phyloP scores from a whole-genome alignment of 345 rosid genomes.

The Viola odorata region DNA sequence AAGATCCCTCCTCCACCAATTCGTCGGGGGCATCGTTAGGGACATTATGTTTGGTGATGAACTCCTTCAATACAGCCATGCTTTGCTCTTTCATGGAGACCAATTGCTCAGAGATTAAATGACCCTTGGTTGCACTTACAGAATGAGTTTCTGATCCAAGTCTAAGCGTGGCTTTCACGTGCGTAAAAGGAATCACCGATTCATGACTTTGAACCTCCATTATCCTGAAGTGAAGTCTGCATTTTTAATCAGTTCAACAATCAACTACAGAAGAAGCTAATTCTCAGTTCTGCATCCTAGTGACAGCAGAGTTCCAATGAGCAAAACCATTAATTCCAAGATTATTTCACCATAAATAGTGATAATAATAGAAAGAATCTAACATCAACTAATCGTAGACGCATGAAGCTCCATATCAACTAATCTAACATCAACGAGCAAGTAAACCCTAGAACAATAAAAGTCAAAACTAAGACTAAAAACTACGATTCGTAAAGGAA shows the following conservation, averaged over 20 bases:
- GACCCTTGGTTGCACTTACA: conserved; percentile 33
- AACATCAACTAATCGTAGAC: no score
- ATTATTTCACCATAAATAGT: no score
- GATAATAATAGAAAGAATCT: no score
- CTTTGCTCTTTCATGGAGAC: conserved; percentile 69
- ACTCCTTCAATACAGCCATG: conserved; percentile 70
- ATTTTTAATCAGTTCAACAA: conserved; percentile 1
- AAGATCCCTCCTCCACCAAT: conserved; percentile 42
- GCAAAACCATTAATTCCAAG: no score
- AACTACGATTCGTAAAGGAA: no score
- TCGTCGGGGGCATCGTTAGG: conserved; percentile 74
- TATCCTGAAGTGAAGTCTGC: neutral
- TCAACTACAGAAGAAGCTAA: neutral
- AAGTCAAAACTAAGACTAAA: no score
- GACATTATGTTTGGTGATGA: conserved; percentile 77
- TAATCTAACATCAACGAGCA: no score
- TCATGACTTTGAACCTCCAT: conserved; percentile 49
- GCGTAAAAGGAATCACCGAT: conserved; percentile 18
- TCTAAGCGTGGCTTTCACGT: conserved; percentile 44
- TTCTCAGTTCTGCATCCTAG: no score
- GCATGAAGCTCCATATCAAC: no score
- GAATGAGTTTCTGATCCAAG: conserved; percentile 66
- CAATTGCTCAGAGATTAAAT: conserved; percentile 52
- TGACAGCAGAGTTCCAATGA: no score
- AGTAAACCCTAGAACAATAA: no score